Percentiles rank a stretch among this genome's conserved stretches.
These are phyloP conservation scores for Xanthoconium separans DNA, from an alignment of 1,284 basidiomycete species.

Conservation along the genomic window DNA sequence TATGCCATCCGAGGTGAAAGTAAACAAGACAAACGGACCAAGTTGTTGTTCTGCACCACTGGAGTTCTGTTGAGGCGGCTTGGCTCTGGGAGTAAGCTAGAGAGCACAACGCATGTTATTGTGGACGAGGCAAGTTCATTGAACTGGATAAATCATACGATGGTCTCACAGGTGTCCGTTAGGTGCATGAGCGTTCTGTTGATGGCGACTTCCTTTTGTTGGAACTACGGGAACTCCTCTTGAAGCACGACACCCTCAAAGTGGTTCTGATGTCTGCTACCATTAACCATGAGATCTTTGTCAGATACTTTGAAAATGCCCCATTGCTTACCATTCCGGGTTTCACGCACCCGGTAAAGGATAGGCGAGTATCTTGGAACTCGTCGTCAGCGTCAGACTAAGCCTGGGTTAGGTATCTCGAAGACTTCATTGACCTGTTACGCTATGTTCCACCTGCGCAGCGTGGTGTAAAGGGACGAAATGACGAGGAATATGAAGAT, in stretches of 20 bases:
- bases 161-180: conserved; percentile 1
- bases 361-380: conserved; percentile 51
- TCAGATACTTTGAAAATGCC: conserved; percentile 78
- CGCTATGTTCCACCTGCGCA: conserved; percentile 43
- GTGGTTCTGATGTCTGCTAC: conserved; percentile 89
- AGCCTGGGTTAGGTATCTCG: conserved; percentile 63
- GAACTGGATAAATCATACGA: not conserved
- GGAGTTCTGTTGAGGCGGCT: conserved; percentile 86
- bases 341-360: conserved; percentile 75
- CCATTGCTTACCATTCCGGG: conserved; percentile 87
- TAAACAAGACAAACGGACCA: conserved; percentile 64
- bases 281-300: conserved; percentile 84
- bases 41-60: conserved; percentile 89
- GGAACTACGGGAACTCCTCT: conserved; percentile 78
- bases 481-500: conserved; percentile 53
- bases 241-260: conserved; percentile 71
- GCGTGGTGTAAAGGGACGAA: conserved; percentile 35
- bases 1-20: conserved; percentile 93
- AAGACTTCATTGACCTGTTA: conserved; percentile 68
- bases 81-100: conserved; percentile 70
- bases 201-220: conserved; percentile 90
- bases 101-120: conserved; percentile 79
- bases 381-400: not conserved
- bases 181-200: conserved; percentile 90
- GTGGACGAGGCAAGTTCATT: conserved; percentile 76